These are phyloP conservation scores for Panus rudis DNA, from an alignment of 768 basidiomycete genomes.

Conservation along the genomic window DNA sequence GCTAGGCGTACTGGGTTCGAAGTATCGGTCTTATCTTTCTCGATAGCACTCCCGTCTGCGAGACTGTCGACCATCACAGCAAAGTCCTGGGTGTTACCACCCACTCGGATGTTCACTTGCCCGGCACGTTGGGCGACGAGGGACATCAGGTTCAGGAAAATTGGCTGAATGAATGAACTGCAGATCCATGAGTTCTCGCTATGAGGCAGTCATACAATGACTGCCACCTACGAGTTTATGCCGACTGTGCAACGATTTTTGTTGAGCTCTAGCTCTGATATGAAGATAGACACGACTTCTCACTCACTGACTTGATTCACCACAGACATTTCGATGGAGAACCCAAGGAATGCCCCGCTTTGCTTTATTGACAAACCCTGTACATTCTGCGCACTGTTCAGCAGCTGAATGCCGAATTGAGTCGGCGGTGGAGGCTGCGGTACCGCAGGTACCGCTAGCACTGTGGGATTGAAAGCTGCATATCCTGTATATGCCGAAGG, in stretches of 20 bases:
- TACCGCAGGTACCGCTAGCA: constrained; percentile 42
- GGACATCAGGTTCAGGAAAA: constrained; percentile 45
- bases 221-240: constrained; percentile 2
- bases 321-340: constrained; percentile 72
- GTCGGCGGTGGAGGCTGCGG: constrained; percentile 37
- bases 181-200: neutral
- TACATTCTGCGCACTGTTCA: constrained; percentile 15
- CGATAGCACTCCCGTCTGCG: constrained; percentile 12
- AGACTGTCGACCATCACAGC: constrained; percentile 21
- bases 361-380: constrained; percentile 35
- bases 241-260: constrained; percentile 32
- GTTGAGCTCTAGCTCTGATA: neutral
- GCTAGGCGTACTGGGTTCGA: constrained; percentile 36
- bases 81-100: constrained; percentile 49
- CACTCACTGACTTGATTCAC: constrained; percentile 53
- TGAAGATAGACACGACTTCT: neutral
- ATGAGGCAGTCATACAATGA: neutral
- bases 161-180: constrained; percentile 21
- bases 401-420: constrained; percentile 38
- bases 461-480: constrained; percentile 47
- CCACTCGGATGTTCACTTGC: constrained; percentile 31
- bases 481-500: constrained; percentile 37
- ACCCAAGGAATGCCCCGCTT: constrained; percentile 58
- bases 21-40: constrained; percentile 17
- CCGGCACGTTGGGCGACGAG: constrained; percentile 39